Base-by-base conservation (phyloP, 441 rosid genomes). In the Biscutella laevigata region DNA sequence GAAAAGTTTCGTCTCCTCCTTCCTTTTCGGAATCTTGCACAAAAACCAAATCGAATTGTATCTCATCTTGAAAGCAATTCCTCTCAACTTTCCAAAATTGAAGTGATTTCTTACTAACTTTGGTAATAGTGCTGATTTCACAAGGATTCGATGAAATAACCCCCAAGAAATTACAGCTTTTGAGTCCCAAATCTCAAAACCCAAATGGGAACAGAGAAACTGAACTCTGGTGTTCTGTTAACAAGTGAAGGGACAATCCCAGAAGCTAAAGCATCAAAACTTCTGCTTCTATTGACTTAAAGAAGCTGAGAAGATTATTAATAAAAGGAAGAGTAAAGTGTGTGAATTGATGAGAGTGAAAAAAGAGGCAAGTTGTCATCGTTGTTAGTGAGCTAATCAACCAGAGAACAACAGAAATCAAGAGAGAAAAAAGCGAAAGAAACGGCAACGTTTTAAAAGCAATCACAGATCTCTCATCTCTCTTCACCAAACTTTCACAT, bases 401-500 rank as follows among this genome's bases (percentile, higher is more conserved):
- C 77, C 82, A 74, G 77, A 74, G 59, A 53, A 53, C n/a, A 62
- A 66, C 70, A 53, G 62, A 75, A 59, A 66, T 56, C 38, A 56
- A 70, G 33, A 43, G 30, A 63, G 68, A 64, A 7, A 25, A 14
- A 34, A 13, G 14, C 8, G n/a, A 22, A 8, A 22, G 24, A 62
- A 66, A 78, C 77, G 78, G 80, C 14, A 56, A 0, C 63, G 67
- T 61, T 72, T 77, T 54, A 47, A 53, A 52, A 54, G 79, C 10
- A 57, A 29, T 71, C 75, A 69, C 71, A 67, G 81, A 82, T 77
- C 83, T 68, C 74, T 58, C 54, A 29, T 21, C 50, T 59, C 35
- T 52, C 35, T 68, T 10, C 71, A 57, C 80, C 81, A 73, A 73
- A 75, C 82, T 86, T 61, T 84, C 87, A 81, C 94, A 81, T 79